Evolutionary conservation across 441 rosid species (phyloP), one percentile per base, ranked within the genome.

Genomic region (Aquilaria agallochum): DNA sequence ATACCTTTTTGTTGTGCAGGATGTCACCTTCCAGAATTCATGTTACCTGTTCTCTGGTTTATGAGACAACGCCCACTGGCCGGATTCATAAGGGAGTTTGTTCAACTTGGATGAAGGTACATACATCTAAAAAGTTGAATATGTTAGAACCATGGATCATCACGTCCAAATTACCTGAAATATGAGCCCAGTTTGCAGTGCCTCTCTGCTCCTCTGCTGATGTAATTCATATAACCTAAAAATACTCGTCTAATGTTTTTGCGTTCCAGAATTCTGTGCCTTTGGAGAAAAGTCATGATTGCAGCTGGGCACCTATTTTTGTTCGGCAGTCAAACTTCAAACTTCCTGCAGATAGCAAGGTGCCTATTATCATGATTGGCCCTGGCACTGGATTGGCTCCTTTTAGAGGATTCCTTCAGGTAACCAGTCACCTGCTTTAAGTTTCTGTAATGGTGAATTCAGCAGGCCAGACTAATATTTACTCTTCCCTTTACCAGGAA

Each of bases 81-180:
- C 88, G 98, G 67, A 67, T 82, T 65, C 98, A 95, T 76, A 92
- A 81, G 77, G 99, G 99, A 71, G 80, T 95, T 54, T 95, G 99
- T 80, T 95, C 99, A 47, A 95, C 98, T 73, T 95, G 99, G 99
- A 95, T 95, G 95, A 92, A 86, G 97, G 99, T 95, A 83, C 51
- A 33, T 32, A 10, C 14, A 58, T 36, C 9, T 40, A 36, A 53
- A 31, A 31, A n/a, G 11, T n/a, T 1, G 3, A 4, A 32, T 56
- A 40, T 10, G 9, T 40, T 5, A 40, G 45, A 40, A 40, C 2
- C 45, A 7, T 8, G 45, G 9, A 40, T 40, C 9, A 5, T 40
- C 7, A 40, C 9, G 45, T 40, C 9, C 45, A 40, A 40, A 40
- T 40, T 40, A 40, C 7, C 45, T 40, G 45, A 40, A 40, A 40